Evolutionary conservation across 2,329 filamentous ascomycete genomes (phyloP), one percentile per base, ranked within the genome.

Genomic region (Rhynchosporium graminicola): DNA sequence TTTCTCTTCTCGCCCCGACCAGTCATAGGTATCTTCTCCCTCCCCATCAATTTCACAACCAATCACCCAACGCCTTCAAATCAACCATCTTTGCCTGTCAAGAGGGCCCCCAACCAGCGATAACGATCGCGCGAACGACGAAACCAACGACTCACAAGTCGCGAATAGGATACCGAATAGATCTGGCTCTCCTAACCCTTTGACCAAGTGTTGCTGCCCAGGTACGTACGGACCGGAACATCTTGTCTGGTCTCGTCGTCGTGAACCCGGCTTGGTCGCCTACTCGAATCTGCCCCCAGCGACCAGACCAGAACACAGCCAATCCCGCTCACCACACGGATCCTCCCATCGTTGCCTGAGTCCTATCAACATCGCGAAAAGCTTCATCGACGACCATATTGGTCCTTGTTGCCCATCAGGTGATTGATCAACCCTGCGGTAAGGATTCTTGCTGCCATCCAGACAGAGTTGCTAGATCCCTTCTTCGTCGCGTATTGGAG

Each of bases 341-440:
- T 57, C 60, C 63, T 51, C 63, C 42, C 42, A 46, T 60, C 51
- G 62, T 64, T 63, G 48, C 54, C 64, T 55, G 66, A 67, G 65
- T 65, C 72, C 72, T 71, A 72, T 72, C 71, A 72, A 31, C 65
- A 61, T 68, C 67, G 63, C 65, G 60, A 71, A 64, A 63, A 64
- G 61, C 70, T 64, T 69, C 71, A 64, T 71, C 60, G 20, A 57
- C 48, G 38, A 63, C 65, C 47, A 57, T 64, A 72, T 73, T 74
- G 72, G 72, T 62, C 65, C 61, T 65, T 51, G 26, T 46, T 61
- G 33, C n/a, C 57, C 56, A 70, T 73, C 71, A 65, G 60, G 67
- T 74, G 72, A 74, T 71, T 69, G 47, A 59, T 60, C 43, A 36
- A 33, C 59, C 42, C 70, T 73, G 72, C 71, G 72, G 72, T 65